Evolutionary conservation across 2,329 filamentous ascomycete genomes (phyloP).

Genomic region (Didymella pinodella): DNA sequence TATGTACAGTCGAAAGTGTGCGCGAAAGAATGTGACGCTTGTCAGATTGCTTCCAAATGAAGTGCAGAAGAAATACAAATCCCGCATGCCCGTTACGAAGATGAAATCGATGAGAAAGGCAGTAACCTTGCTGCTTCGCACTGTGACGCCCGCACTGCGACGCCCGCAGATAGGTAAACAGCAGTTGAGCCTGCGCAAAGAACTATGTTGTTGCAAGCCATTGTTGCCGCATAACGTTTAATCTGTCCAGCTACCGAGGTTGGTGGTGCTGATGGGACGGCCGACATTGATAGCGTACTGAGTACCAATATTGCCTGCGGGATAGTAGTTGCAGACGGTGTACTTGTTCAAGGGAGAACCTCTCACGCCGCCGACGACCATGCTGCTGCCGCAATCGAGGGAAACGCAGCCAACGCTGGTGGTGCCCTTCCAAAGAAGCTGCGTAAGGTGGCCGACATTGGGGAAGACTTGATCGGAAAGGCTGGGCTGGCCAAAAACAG

Average conservation of each 20-base stretch:
- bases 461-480: slow-evolving; percentile 58
- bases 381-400: slow-evolving; percentile 39
- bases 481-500: slow-evolving; percentile 66
- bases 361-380: slow-evolving; percentile 31
- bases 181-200: slow-evolving; percentile 7
- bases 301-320: slow-evolving; percentile 67
- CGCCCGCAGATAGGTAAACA: not conserved
- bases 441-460: slow-evolving; percentile 48
- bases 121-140: slow-evolving; percentile 3
- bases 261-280: slow-evolving; percentile 42
- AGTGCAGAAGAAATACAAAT: not conserved
- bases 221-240: slow-evolving; percentile 28
- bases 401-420: slow-evolving; percentile 50
- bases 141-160: not conserved
- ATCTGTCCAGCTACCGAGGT: slow-evolving; percentile 39
- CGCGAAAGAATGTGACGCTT: not conserved
- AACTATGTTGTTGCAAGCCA: slow-evolving; percentile 1
- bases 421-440: slow-evolving; percentile 50
- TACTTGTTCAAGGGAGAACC: slow-evolving; percentile 39
- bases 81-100: not conserved
- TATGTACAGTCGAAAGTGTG: slow-evolving; percentile 6
- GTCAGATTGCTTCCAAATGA: not conserved
- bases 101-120: not conserved
- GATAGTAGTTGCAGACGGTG: slow-evolving; percentile 89
- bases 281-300: slow-evolving; percentile 64